Evolutionary conservation across 1,284 basidiomycete species (phyloP).

Genomic region (Rugosomyces carneus): DNA sequence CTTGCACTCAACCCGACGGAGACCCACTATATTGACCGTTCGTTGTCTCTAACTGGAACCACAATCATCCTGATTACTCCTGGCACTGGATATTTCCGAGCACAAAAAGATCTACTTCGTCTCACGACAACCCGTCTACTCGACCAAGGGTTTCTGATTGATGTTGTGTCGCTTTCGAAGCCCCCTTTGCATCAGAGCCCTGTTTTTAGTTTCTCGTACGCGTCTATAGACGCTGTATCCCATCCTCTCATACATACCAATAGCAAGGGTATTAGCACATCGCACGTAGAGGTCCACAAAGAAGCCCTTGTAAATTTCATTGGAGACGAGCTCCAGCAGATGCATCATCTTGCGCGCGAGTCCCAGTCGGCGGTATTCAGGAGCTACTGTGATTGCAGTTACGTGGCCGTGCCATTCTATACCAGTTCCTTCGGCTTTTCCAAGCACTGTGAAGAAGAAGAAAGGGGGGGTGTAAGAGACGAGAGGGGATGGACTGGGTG

Average conservation of each 20-base stretch:
- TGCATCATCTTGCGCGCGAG: conserved; percentile 80
- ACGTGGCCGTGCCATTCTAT: conserved; percentile 86
- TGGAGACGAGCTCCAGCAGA: conserved; percentile 77
- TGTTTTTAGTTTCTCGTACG: conserved; percentile 81
- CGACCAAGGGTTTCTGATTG: conserved; percentile 88
- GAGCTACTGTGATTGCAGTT: conserved; percentile 87
- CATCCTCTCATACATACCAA: conserved; percentile 80
- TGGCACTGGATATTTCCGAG: conserved; percentile 92
- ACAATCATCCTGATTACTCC: conserved; percentile 87
- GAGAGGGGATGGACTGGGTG: background rate
- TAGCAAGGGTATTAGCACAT: conserved; percentile 71
- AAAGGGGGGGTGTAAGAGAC: background rate
- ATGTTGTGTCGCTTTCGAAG: conserved; percentile 88
- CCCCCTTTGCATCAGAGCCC: conserved; percentile 91
- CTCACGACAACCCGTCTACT: conserved; percentile 94
- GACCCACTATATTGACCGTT: conserved; percentile 94
- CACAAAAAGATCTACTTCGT: conserved; percentile 85
- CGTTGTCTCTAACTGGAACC: conserved; percentile 87
- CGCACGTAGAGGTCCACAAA: conserved; percentile 92
- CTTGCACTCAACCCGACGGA: conserved; percentile 91
- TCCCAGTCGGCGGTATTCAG: conserved; percentile 81
- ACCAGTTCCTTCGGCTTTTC: conserved; percentile 75
- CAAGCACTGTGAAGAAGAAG: conserved; percentile 52
- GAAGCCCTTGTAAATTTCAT: conserved; percentile 68
- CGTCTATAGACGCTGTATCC: conserved; percentile 85